These are phyloP conservation scores for Verticillium nonalfalfae DNA, from an alignment of 2,329 filamentous ascomycete species.

Conservation along the genomic window DNA sequence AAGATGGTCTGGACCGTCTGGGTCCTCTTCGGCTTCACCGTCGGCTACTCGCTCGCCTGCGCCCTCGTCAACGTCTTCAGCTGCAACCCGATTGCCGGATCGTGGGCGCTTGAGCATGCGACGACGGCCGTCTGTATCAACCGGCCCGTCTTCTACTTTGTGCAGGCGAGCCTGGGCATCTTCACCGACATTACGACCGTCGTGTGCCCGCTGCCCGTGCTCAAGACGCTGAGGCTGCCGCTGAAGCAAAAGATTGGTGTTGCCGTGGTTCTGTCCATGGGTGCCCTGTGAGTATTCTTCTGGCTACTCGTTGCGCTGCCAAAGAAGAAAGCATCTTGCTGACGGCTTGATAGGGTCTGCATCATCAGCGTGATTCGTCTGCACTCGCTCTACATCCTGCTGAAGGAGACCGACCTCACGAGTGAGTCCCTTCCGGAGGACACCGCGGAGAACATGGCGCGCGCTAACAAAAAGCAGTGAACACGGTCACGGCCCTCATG, in stretches of 20 bases:
- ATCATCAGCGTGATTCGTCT: slow-evolving; percentile 15
- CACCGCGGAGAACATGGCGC: slow-evolving; percentile 4
- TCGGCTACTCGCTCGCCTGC: slow-evolving; percentile 15
- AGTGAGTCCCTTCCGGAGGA: slow-evolving; percentile 4
- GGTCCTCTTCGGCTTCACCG: slow-evolving; percentile 14
- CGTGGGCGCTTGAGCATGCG: slow-evolving; percentile 15
- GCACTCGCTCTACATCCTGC: slow-evolving; percentile 12
- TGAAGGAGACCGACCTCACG: slow-evolving; percentile 11
- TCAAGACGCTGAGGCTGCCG: slow-evolving; percentile 34
- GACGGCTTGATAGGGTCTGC: slow-evolving; percentile 6
- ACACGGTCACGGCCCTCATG: slow-evolving; percentile 13
- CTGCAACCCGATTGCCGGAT: slow-evolving; percentile 16
- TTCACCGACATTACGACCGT: slow-evolving; percentile 17
- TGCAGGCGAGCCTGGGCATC: slow-evolving; percentile 17
- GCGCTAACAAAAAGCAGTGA: slow-evolving; percentile 10
- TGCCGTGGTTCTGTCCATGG: slow-evolving; percentile 30
- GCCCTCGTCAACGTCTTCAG: slow-evolving; percentile 18
- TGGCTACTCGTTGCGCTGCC: neutral
- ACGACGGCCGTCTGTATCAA: slow-evolving; percentile 16
- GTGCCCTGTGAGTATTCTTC: slow-evolving; percentile 3
- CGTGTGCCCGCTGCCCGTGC: slow-evolving; percentile 32
- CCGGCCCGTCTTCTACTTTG: slow-evolving; percentile 18
- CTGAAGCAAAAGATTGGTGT: slow-evolving; percentile 33
- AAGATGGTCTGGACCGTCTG: slow-evolving; percentile 14
- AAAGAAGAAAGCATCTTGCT: neutral